Conservation (phyloP, 2,329 filamentous ascomycete species). For the Dryadomyces quercivorus region DNA sequence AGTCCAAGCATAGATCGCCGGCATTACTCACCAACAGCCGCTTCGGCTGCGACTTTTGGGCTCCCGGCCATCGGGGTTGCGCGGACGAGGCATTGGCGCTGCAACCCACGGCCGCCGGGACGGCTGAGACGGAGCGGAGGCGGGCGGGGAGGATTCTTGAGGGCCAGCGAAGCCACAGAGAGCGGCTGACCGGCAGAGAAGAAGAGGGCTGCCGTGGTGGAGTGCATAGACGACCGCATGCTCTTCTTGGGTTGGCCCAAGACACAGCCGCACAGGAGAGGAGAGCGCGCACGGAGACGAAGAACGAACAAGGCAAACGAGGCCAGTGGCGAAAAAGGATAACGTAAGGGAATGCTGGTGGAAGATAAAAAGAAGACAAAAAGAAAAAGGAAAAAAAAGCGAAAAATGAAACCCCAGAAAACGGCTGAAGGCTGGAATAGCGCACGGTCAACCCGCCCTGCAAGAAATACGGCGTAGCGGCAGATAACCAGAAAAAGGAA, state of each 20-base stretch:
- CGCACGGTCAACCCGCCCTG: too few relatives aligned
- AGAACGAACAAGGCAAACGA: background rate
- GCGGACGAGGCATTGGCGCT: constrained; percentile 48
- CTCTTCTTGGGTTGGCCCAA: background rate
- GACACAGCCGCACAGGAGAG: too few relatives aligned
- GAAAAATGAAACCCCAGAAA: background rate
- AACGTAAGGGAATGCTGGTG: background rate
- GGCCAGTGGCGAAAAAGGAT: background rate
- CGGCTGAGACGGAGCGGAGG: background rate
- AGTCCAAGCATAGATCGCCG: background rate
- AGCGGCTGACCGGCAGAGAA: background rate
- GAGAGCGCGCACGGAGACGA: background rate
- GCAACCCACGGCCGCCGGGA: too few relatives aligned
- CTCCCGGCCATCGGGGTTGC: constrained; percentile 49
- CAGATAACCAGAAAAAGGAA: background rate
- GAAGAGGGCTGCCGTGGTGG: background rate
- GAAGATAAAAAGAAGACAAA: background rate
- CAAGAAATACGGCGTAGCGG: too few relatives aligned
- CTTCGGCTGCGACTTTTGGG: constrained; percentile 56
- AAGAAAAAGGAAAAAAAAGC: background rate
- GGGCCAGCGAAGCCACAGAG: background rate
- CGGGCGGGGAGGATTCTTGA: too few relatives aligned
- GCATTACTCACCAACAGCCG: constrained; percentile 52
- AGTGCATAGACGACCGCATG: background rate
- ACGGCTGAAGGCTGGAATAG: background rate